phyloP scores from a whole-genome alignment of 2,329 filamentous ascomycete genomes.

The Hortaea sp. region DNA sequence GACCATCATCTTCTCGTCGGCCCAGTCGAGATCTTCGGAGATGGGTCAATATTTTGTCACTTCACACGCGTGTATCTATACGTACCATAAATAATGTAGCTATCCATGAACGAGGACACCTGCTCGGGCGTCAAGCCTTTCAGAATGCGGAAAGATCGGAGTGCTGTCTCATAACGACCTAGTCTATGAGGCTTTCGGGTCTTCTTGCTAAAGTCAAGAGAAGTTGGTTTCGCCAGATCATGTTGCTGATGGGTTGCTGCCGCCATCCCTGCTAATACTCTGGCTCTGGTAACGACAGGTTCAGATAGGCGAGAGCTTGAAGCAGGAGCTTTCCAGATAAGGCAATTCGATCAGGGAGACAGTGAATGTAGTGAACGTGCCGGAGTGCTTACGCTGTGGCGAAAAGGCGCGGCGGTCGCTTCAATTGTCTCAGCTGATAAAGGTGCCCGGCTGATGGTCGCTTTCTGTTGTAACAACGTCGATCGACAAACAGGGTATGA shows the following conservation, averaged over 20 bases:
- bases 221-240: neutral
- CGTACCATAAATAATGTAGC: conserved; percentile 17
- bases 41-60: too few species aligned
- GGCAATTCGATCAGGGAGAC: too few species aligned
- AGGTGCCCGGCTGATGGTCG: too few species aligned
- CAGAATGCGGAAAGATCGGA: conserved; percentile 16
- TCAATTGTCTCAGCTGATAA: too few species aligned
- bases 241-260: neutral
- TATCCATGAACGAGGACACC: conserved; percentile 20
- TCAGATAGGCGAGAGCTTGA: too few species aligned
- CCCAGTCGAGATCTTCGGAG: conserved; percentile 16
- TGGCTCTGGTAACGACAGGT: neutral
- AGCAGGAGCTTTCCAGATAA: too few species aligned
- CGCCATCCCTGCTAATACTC: neutral
- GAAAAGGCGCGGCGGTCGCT: too few species aligned
- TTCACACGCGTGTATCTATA: neutral
- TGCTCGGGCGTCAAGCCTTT: conserved; percentile 15
- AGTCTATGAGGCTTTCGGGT: neutral
- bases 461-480: too few species aligned
- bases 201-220: neutral
- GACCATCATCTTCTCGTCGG: conserved; percentile 18
- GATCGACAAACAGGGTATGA: too few species aligned
- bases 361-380: too few species aligned
- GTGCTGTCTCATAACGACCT: conserved; percentile 14
- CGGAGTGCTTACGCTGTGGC: too few species aligned